A percentile compares a stretch with the other conserved stretches of the same genome.
Conservation (phyloP, 306 rosid species). For the Quercus berberidifolia region DNA sequence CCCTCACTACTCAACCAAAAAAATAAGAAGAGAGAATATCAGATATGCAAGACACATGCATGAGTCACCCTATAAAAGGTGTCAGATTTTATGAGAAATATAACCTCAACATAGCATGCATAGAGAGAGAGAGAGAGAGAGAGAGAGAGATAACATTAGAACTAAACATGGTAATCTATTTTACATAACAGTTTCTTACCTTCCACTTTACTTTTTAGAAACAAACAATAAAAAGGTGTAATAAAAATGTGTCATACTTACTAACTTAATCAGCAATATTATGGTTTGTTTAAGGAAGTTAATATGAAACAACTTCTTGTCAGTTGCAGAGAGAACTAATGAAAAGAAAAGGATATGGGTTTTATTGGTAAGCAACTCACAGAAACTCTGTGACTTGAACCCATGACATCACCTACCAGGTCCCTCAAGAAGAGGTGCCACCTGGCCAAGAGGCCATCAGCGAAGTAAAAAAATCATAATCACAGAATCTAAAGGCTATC, state of each 20-base stretch:
- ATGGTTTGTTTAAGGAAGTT: too few relatives aligned
- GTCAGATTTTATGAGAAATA: not conserved
- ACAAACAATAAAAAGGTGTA: not conserved
- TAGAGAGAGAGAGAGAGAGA: not conserved
- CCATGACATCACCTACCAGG: too few relatives aligned
- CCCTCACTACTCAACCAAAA: slow-evolving; percentile 36
- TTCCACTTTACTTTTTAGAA: not conserved
- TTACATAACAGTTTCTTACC: not conserved
- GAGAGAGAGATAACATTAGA: not conserved
- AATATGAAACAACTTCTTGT: too few relatives aligned
- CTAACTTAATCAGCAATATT: too few relatives aligned
- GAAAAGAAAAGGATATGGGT: too few relatives aligned
- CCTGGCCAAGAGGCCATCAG: too few relatives aligned
- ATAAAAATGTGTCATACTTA: too few relatives aligned
- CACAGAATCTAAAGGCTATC: not conserved
- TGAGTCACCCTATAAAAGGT: not conserved
- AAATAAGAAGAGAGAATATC: not conserved
- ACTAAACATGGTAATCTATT: not conserved
- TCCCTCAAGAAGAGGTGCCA: too few relatives aligned
- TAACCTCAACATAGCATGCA: not conserved
- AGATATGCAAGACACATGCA: too few relatives aligned
- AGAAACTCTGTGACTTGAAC: too few relatives aligned
- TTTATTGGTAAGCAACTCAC: too few relatives aligned
- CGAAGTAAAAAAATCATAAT: not conserved
- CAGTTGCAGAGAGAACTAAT: too few relatives aligned